These are phyloP conservation scores for Tetrahymena malaccensis DNA, from an alignment of 73 alveolate species.

Conservation along the genomic window DNA sequence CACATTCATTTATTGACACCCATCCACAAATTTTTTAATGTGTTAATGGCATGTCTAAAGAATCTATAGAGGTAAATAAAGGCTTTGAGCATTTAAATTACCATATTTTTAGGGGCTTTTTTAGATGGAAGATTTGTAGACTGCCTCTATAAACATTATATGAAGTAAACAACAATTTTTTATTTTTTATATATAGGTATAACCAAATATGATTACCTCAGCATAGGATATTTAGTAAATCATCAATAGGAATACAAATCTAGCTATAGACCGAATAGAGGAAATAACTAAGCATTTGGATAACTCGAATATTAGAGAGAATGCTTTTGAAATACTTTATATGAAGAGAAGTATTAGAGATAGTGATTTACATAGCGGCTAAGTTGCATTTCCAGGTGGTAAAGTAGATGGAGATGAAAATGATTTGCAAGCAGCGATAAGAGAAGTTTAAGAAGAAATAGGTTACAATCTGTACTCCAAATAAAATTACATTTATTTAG, in stretches of 20 bases:
- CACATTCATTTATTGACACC: not conserved
- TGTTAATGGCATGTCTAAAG: not conserved
- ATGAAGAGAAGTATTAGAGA: not conserved
- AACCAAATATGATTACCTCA: not conserved
- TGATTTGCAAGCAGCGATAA: constrained; percentile 17
- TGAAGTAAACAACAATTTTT: not conserved
- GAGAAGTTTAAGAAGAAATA: constrained; percentile 34
- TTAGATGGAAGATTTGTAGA: not conserved
- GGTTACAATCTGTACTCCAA: constrained; percentile 3
- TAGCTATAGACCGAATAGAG: not conserved
- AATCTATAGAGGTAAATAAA: not conserved
- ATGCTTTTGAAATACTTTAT: not conserved
- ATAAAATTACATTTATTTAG: not conserved
- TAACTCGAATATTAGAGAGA: not conserved
- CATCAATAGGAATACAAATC: not conserved
- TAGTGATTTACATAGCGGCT: constrained; percentile 17
- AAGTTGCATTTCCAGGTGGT: constrained; percentile 41
- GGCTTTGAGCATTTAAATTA: not conserved
- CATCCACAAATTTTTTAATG: not conserved
- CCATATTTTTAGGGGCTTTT: not conserved
- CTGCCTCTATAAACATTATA: not conserved
- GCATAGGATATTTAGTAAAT: not conserved
- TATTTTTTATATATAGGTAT: not conserved
- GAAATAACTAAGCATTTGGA: not conserved
- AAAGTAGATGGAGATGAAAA: constrained; percentile 25